phyloP scores from a whole-genome alignment of 768 basidiomycete genomes.

The Daedaleopsis sinensis region DNA sequence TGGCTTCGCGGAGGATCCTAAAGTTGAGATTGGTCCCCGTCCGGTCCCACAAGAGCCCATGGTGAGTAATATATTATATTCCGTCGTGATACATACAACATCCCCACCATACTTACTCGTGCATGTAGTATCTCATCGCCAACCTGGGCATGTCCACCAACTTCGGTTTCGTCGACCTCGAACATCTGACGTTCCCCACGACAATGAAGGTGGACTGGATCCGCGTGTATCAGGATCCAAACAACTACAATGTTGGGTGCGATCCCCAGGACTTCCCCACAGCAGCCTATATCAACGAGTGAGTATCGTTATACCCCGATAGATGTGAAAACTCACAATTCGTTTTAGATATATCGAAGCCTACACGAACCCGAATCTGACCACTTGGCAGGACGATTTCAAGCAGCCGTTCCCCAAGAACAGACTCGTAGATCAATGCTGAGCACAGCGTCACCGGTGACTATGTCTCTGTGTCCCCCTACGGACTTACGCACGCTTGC shows the following conservation, averaged over 20 bases:
- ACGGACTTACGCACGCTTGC: too few species aligned
- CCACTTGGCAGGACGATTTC: slow-evolving; percentile 51
- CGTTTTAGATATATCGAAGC: slow-evolving; percentile 61
- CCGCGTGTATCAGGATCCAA: slow-evolving; percentile 69
- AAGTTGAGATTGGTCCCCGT: slow-evolving; percentile 65
- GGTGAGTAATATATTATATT: slow-evolving; percentile 52
- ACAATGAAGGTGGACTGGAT: slow-evolving; percentile 82
- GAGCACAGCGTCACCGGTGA: slow-evolving; percentile 7
- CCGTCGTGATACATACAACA: too few species aligned
- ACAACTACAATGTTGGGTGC: slow-evolving; percentile 58
- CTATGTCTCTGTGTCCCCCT: neutral
- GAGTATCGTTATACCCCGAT: slow-evolving; percentile 21
- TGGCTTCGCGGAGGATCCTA: slow-evolving; percentile 60
- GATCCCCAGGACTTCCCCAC: slow-evolving; percentile 81
- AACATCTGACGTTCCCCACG: slow-evolving; percentile 52
- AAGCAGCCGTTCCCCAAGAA: slow-evolving; percentile 55
- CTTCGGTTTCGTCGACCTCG: slow-evolving; percentile 64
- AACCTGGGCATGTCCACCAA: slow-evolving; percentile 66
- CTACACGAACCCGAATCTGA: slow-evolving; percentile 69
- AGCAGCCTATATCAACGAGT: slow-evolving; percentile 75
- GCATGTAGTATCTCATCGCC: slow-evolving; percentile 51
- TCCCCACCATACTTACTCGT: neutral
- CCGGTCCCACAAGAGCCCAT: slow-evolving; percentile 85
- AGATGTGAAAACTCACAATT: neutral
- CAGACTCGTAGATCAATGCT: slow-evolving; percentile 47